Percentiles rank a stretch among this genome's conserved stretches.
phyloP scores from a whole-genome alignment of 2,329 filamentous ascomycete species.

The Fusarium sacchari region DNA sequence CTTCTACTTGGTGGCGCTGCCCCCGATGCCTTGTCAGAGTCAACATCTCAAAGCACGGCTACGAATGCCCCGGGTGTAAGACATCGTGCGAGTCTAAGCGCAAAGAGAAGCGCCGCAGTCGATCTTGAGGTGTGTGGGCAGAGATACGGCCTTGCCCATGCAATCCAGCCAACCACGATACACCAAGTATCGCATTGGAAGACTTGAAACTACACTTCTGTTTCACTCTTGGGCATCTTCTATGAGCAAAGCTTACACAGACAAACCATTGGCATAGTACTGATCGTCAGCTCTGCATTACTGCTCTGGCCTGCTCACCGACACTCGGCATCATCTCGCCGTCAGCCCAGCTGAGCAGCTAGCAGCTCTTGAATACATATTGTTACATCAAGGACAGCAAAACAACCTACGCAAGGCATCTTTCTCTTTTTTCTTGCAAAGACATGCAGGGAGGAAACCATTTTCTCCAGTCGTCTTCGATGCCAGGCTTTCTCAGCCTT shows the following conservation, averaged over 20 bases:
- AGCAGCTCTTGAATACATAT: conserved; percentile 20
- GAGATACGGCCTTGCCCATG: conserved; percentile 15
- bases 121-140: conserved; percentile 28
- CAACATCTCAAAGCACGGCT: conserved; percentile 52
- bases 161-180: conserved; percentile 20
- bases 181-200: conserved; percentile 13
- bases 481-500: conserved; percentile 20
- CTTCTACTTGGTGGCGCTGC: conserved; percentile 64
- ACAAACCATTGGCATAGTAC: neutral
- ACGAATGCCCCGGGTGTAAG: conserved; percentile 60
- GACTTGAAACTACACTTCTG: conserved; percentile 17
- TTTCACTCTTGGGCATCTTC: conserved; percentile 3
- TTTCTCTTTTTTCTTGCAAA: neutral
- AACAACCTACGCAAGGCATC: conserved; percentile 13
- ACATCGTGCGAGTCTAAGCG: conserved; percentile 57
- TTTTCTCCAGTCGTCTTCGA: neutral
- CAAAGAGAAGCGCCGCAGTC: conserved; percentile 48
- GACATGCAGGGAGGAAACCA: neutral
- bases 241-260: neutral
- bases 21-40: conserved; percentile 61
- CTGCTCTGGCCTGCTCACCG: conserved; percentile 10
- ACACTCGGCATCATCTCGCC: neutral
- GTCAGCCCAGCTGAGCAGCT: conserved; percentile 13
- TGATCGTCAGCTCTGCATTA: neutral
- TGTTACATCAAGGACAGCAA: conserved; percentile 9